These are phyloP conservation scores for Cryphonectria radicalis DNA, from an alignment of 2,329 filamentous ascomycete species.

Conservation along the genomic window DNA sequence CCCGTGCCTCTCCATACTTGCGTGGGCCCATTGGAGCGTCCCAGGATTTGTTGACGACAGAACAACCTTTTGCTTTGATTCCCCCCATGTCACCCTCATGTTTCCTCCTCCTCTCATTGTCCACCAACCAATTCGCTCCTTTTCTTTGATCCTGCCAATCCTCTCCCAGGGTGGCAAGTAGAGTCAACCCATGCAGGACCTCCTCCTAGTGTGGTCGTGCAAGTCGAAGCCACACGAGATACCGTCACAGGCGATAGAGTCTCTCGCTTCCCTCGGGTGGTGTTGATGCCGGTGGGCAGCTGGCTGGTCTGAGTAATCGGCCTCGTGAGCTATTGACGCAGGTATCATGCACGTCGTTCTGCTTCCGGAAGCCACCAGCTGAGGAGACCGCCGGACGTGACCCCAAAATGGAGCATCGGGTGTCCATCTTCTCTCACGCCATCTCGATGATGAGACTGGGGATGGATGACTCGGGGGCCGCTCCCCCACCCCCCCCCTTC, in stretches of 20 bases:
- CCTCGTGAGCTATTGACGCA: background rate
- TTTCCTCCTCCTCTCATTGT: background rate
- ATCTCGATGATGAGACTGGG: background rate
- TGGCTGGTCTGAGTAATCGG: slow-evolving; percentile 1
- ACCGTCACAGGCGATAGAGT: background rate
- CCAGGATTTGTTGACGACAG: background rate
- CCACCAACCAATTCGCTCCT: background rate
- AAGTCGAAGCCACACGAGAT: background rate
- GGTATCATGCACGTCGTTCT: background rate
- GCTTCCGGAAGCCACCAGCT: background rate
- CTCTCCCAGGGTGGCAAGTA: background rate
- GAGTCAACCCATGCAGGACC: background rate
- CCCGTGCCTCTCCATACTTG: too few relatives aligned
- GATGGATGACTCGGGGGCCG: background rate
- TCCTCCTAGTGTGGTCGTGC: background rate
- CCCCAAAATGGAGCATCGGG: background rate
- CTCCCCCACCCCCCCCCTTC: too few relatives aligned
- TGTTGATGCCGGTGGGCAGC: background rate
- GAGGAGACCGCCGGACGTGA: background rate
- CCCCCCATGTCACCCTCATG: too few relatives aligned
- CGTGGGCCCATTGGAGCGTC: background rate
- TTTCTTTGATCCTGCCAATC: background rate
- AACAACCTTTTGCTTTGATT: too few relatives aligned
- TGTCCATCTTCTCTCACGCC: background rate
- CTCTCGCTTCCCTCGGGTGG: background rate